These are phyloP conservation scores for Flaveria bidentis DNA, from an alignment of 129 eudicot genomes.

Conservation along the genomic window DNA sequence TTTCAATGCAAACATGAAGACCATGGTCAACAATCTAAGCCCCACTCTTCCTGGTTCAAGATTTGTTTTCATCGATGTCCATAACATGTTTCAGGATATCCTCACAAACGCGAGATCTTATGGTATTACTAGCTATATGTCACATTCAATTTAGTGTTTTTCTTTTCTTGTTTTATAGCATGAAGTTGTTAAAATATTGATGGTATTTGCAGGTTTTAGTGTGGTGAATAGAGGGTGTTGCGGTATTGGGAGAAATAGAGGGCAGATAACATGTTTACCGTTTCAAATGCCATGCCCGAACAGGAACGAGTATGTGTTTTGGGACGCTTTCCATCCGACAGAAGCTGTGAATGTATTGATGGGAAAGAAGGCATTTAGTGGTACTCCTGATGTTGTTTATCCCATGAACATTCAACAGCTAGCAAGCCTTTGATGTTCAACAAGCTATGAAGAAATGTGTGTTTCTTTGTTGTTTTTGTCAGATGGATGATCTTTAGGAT, in stretches of 20 bases:
- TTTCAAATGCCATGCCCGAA: conserved; percentile 70
- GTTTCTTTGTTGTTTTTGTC: conserved; percentile 39
- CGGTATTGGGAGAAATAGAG: conserved; percentile 85
- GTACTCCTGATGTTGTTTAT: conserved; percentile 47
- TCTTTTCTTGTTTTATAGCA: not conserved
- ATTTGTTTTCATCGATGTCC: conserved; percentile 66
- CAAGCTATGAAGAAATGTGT: conserved; percentile 31
- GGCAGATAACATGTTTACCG: conserved; percentile 91
- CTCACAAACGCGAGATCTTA: conserved; percentile 60
- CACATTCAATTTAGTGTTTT: not conserved
- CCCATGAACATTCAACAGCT: conserved; percentile 86
- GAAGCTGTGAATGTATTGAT: conserved; percentile 77
- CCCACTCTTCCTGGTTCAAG: conserved; percentile 69
- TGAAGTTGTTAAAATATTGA: not conserved
- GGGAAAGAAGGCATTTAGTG: conserved; percentile 70
- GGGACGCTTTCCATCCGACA: conserved; percentile 98
- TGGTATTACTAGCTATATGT: conserved; percentile 42
- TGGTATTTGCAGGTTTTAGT: conserved; percentile 53
- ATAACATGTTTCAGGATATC: conserved; percentile 84
- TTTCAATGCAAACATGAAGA: conserved; percentile 68
- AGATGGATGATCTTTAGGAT: conserved; percentile 25
- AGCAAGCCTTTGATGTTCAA: conserved; percentile 48
- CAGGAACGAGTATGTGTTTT: conserved; percentile 68
- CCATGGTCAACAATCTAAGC: conserved; percentile 63
- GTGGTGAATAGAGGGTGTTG: conserved; percentile 79